phyloP scores from a whole-genome alignment of 164 flowering plant genomes.

The Vitis rotundifolia region DNA sequence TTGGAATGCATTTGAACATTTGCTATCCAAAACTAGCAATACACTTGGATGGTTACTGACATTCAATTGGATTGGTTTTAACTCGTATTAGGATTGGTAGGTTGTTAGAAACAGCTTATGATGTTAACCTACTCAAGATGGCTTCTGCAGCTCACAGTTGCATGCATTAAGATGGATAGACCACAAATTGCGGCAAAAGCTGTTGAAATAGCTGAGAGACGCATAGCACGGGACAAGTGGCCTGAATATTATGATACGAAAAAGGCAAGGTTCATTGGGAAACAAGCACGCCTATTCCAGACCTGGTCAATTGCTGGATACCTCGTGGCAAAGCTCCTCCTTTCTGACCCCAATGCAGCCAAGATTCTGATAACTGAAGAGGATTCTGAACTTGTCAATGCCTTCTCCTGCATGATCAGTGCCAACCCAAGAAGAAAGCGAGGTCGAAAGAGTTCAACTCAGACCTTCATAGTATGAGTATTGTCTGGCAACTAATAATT shows the following conservation, averaged over 20 bases:
- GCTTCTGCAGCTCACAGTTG: conserved; percentile 78
- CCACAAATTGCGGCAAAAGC: conserved; percentile 84
- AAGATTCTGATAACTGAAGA: conserved; percentile 66
- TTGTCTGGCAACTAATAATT: not conserved
- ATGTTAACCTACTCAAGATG: conserved; percentile 1
- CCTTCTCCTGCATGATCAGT: conserved; percentile 70
- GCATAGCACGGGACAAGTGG: conserved; percentile 75
- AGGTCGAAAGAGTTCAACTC: conserved; percentile 39
- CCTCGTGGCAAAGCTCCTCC: conserved; percentile 76
- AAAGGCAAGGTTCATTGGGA: conserved; percentile 74
- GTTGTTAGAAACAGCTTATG: not conserved
- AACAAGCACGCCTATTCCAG: conserved; percentile 75
- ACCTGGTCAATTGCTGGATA: conserved; percentile 96
- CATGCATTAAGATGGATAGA: conserved; percentile 90
- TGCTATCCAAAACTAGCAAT: no score
- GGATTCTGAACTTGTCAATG: conserved; percentile 73
- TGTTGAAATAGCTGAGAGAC: conserved; percentile 65
- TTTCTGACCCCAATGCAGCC: conserved; percentile 61
- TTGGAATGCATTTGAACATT: no score
- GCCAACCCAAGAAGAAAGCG: conserved; percentile 83
- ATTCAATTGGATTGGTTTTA: not conserved
- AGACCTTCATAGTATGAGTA: conserved; percentile 59
- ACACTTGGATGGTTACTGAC: no score
- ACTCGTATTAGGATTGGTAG: not conserved
- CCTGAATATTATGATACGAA: conserved; percentile 96